Evolutionary conservation across 2,329 filamentous ascomycete species (phyloP).

Genomic region (Akanthomyces muscarius): DNA sequence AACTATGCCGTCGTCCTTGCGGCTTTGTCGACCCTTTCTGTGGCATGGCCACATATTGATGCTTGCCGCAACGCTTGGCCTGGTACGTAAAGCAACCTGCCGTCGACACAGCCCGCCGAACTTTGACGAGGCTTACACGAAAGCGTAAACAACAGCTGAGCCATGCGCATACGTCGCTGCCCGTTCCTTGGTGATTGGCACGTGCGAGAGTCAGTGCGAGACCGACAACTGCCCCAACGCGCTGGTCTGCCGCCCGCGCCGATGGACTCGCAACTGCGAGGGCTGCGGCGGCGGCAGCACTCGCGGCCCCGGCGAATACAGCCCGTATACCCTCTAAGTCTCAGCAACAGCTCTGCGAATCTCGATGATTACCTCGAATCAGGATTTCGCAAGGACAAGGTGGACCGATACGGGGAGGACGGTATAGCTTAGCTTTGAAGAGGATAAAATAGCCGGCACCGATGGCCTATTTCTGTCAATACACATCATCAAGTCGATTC

Average conservation of each 20-base stretch:
- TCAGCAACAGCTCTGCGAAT: too few species aligned
- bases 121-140: background rate
- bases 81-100: background rate
- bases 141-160: background rate
- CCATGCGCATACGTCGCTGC: conserved; percentile 12
- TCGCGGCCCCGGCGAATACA: conserved; percentile 12
- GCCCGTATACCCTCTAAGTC: background rate
- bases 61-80: conserved; percentile 16
- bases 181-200: conserved; percentile 11
- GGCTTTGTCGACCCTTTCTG: background rate
- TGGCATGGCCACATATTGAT: conserved; percentile 12
- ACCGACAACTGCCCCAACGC: conserved; percentile 10
- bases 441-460: background rate
- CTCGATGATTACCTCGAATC: too few species aligned
- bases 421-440: background rate
- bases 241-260: conserved; percentile 9
- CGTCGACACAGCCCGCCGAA: background rate
- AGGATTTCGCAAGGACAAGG: background rate
- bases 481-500: background rate
- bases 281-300: conserved; percentile 7
- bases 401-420: background rate
- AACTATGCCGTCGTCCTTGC: background rate
- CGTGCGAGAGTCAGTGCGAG: conserved; percentile 12
- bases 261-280: conserved; percentile 9
- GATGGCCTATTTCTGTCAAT: background rate